A percentile compares a stretch with the other conserved stretches of the same genome.
Evolutionary conservation across 352 stramenopile genomes (phyloP).

Genomic region (Pythium utonaiense): DNA sequence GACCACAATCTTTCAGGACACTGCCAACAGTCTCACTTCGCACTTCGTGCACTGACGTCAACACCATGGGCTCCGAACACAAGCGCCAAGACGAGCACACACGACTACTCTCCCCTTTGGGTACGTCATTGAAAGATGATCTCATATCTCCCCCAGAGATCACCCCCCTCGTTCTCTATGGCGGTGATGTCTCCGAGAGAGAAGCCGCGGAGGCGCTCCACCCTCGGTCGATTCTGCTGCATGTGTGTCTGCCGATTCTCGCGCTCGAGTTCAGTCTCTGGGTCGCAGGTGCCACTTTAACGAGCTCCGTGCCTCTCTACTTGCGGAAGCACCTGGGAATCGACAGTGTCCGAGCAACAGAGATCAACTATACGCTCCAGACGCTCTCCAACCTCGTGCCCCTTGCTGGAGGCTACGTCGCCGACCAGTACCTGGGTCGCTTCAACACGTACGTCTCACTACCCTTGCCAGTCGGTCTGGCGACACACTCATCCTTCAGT

Average conservation of each 20-base stretch:
- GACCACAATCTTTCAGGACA: slow-evolving; percentile 1
- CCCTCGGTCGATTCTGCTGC: slow-evolving; percentile 9
- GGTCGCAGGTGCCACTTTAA: slow-evolving; percentile 72
- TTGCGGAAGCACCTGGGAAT: slow-evolving; percentile 81
- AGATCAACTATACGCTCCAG: slow-evolving; percentile 80
- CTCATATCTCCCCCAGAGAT: neutral
- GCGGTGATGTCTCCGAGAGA: neutral
- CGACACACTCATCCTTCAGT: too few relatives aligned
- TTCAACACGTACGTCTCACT: slow-evolving; percentile 53
- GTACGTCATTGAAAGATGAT: neutral
- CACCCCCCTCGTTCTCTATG: neutral
- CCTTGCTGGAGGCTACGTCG: slow-evolving; percentile 75
- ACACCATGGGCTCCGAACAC: neutral
- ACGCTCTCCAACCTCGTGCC: slow-evolving; percentile 81
- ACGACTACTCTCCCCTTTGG: neutral
- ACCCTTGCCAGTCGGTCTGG: too few relatives aligned
- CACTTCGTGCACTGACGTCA: neutral
- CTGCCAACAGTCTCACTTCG: too few relatives aligned
- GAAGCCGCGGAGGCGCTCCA: neutral
- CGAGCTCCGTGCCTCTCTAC: slow-evolving; percentile 77
- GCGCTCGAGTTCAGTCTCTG: slow-evolving; percentile 69
- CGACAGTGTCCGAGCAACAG: slow-evolving; percentile 66
- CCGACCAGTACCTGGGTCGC: slow-evolving; percentile 69
- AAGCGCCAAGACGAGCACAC: slow-evolving; percentile 7
- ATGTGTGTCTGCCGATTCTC: slow-evolving; percentile 29